Base-by-base conservation (phyloP, 1,284 basidiomycete genomes). In the Erythrobasidium hasegawianum region DNA sequence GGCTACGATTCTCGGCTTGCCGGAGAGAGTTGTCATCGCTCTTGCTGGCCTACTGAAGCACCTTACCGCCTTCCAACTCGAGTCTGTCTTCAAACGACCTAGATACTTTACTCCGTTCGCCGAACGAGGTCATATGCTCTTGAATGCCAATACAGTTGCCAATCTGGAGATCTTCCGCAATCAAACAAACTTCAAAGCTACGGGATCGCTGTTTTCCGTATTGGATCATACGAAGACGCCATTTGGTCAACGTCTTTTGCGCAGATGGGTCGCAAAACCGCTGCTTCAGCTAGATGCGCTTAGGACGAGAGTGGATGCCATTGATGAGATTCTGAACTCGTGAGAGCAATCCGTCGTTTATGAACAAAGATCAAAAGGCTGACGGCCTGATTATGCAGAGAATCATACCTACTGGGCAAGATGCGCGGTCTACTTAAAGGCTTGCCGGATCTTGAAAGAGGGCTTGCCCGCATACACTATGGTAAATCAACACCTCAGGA, bases 161-260 rank as follows among this genome's bases (percentile, higher is more conserved):
- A 97, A 97, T 74, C 80, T 97, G 79, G 92, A 96, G 76, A 85
- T 96, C n/a, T 93, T 90, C 75, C 83, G 85, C 29, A 96, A 96
- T 72, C 87, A 90, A 72, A 92, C 90, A 0, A 87, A 94, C 75
- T 84, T 84, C 57, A 84, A 83, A 8, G 80, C 82, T 22, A 83
- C 80, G 58, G 95, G 94, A 0, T 90, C 89, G 43, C 78, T 98
- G 50, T 80, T 97, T 68, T 90, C 87, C 85, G 82, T 95, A 2
- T 79, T 98, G 54, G 88, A 97, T 79, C 84, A 85, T 71, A 75
- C 90, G 40, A 84, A 85, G 70, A 97, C 95, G 0, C 85, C 84
- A 66, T 96, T 97, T 81, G 95, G 95, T 1, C 85, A 87, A 14
- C 82, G 95, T 38, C 78, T 91, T 68, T 80, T 98, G 64, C 84